Base-by-base conservation (phyloP, 75 land plant species). In the Larix kaempferi region DNA sequence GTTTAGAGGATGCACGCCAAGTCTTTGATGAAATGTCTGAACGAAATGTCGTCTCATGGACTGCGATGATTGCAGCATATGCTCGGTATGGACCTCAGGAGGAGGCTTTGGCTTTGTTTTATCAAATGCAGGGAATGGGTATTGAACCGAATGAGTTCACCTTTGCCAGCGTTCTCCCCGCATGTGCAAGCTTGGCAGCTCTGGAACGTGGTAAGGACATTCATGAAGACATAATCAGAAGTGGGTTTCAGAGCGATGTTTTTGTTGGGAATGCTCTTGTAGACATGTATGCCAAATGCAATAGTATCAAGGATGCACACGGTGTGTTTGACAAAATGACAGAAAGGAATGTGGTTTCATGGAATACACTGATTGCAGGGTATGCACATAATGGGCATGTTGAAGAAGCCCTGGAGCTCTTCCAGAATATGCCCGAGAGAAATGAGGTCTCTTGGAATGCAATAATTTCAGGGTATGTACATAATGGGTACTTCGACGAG, bases 61-160 rank as follows among this genome's bases (percentile, higher is more conserved):
- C 84, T 65, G 83, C 89, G 29, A 79, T 89, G 41, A 73, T 89
- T 29, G 80, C 84, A 82, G 78, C 59, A 33, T 89, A 86, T 77
- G 84, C 86, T 6, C 71, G 79, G 66, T 33, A 66, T 25, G 83
- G 83, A 27, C 59, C 17, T 65, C 33, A 76, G 3, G 77, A 78
- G 33, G 86, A 84, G 75, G 86, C 91, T 21, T 80, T 64, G 78
- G 60, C 41, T 29, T 57, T 82, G 22, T 17, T 76, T 26, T 23
- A 57, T n/a, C 61, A 56, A 54, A 84, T 89, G 88, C 27, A 41
- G 7, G 17, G 22, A 10, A 35, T 27, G 33, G 78, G 63, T 11
- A 5, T 37, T 26, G 29, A 57, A 17, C 60, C 80, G 7, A 60
- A 77, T 22, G 29, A 81, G 5, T 17, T 33, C 19, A 79, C 79